Evolutionary conservation across 306 rosid genomes (phyloP).

Genomic region (Fragaria nilgerrensis): DNA sequence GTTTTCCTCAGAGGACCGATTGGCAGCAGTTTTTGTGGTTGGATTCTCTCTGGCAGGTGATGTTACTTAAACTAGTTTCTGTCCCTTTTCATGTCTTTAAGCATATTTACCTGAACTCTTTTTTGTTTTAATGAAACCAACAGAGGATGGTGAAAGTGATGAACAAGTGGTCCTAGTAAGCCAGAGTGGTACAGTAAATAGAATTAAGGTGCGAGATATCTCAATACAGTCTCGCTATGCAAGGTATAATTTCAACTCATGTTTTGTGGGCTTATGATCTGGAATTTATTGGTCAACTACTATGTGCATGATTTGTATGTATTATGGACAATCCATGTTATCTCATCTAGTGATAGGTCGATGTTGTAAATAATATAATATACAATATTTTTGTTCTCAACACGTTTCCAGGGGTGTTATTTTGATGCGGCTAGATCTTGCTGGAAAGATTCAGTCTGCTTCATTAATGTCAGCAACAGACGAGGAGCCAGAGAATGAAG

Average conservation of each 20-base stretch:
- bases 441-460: conserved; percentile 96
- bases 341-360: conserved; percentile 1
- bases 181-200: conserved; percentile 94
- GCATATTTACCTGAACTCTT: no score
- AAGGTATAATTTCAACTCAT: conserved; percentile 43
- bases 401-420: conserved; percentile 75
- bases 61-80: background rate
- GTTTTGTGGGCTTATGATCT: conserved; percentile 7
- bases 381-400: background rate
- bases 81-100: background rate
- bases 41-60: conserved; percentile 87
- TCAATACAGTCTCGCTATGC: conserved; percentile 95
- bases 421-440: conserved; percentile 82
- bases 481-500: conserved; percentile 54
- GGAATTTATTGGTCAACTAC: background rate
- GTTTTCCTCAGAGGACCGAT: conserved; percentile 79
- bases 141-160: conserved; percentile 39
- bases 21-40: conserved; percentile 91
- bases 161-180: conserved; percentile 97
- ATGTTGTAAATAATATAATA: background rate
- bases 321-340: background rate
- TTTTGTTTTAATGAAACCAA: no score
- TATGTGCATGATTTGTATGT: no score
- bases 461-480: conserved; percentile 77
- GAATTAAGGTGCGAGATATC: conserved; percentile 93